Base-by-base conservation (phyloP, 768 basidiomycete species). In the Inosperma sp. region DNA sequence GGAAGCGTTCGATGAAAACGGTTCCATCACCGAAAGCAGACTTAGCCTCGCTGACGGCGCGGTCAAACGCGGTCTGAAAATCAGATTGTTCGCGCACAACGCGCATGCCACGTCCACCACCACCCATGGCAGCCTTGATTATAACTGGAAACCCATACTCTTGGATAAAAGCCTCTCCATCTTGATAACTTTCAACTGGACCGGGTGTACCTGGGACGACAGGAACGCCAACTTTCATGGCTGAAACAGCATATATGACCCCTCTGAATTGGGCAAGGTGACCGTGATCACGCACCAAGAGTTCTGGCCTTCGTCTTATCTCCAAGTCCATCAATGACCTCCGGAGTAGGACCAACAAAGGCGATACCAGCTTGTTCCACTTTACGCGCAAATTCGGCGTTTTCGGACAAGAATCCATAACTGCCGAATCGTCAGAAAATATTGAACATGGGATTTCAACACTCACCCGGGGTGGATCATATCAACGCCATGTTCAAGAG, bases 71-170 rank as follows among this genome's bases (percentile, higher is more conserved):
- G 50, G 80, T 75, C 72, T 92, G 79, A 78, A 98, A 97, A 59
- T 92, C 87, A 25, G 85, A 84, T 67, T 94, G 87, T 62, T 93
- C 91, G 55, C 92, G 84, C 27, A 99, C 96, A 49, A 99, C 95
- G 62, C 96, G 89, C 96, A 98, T 99, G 53, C 96, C 96, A 59
- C 95, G 91, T 48, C 96, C 96, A 60, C 95, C 95, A 52, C 94
- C 95, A 52, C 95, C 95, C 90, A 96, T 94, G 7, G 95, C 95
- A 31, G 96, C 96, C 73, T 98, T 99, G 81, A 99, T 97, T 68
- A 99, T 97, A 48, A 99, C 93, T 62, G 95, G 95, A 75, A 96
- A 96, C 12, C 95, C 95, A 66, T 94, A 84, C 71, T 99, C 90
- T 59, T 94, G 82, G 65, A 96, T 91, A 73, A 99, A 99, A 0